phyloP scores from a whole-genome alignment of 345 rosid species.

The Linum tenue region DNA sequence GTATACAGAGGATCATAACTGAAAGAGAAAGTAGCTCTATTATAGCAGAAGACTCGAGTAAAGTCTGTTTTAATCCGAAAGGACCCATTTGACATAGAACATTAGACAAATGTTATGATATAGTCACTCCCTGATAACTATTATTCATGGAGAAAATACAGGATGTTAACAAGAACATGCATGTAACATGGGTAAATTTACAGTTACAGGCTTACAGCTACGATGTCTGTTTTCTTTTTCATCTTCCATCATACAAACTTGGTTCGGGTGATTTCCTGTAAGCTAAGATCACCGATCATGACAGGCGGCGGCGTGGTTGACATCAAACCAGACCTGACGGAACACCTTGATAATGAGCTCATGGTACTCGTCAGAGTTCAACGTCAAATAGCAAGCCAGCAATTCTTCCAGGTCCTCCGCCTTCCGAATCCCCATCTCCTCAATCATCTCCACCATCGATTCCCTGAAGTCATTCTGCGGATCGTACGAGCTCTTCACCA shows the following conservation, averaged over 20 bases:
- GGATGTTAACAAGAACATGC: no score
- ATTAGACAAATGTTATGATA: no score
- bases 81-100: no score
- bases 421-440: conserved; percentile 44
- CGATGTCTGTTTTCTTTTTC: no score
- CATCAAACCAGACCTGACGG: conserved; percentile 59
- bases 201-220: no score
- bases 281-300: not conserved
- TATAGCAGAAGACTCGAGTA: no score
- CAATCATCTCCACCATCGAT: conserved; percentile 86
- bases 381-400: conserved; percentile 69
- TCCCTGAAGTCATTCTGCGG: conserved; percentile 77
- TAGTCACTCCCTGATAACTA: no score
- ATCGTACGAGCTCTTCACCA: conserved; percentile 63
- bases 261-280: not conserved
- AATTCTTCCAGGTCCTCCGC: conserved; percentile 76
- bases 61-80: no score
- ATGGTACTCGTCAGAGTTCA: conserved; percentile 63
- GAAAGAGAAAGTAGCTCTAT: no score
- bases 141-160: no score
- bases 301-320: conserved; percentile 20
- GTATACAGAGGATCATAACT: no score
- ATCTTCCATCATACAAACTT: not conserved
- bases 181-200: no score
- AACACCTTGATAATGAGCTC: conserved; percentile 83